These are phyloP conservation scores for Cicer yamashitae DNA, from an alignment of 306 rosid genomes.

Conservation along the genomic window DNA sequence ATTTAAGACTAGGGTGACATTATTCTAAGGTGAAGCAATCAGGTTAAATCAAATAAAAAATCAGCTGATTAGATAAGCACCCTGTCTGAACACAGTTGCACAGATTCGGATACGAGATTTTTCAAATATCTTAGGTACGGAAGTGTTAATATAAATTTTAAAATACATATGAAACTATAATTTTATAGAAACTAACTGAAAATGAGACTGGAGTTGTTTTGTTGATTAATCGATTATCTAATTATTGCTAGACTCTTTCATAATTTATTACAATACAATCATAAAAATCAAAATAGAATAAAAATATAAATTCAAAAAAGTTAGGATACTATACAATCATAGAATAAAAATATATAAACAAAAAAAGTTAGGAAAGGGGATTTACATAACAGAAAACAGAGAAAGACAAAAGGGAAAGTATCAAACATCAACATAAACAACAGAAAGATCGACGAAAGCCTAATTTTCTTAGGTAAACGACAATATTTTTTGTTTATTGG, in stretches of 20 bases:
- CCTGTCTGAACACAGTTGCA: background rate
- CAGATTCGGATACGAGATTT: background rate
- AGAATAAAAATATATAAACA: background rate
- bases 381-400: background rate
- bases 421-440: background rate
- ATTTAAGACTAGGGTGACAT: slow-evolving; percentile 17
- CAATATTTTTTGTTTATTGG: background rate
- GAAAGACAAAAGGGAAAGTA: background rate
- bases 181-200: slow-evolving; percentile 4
- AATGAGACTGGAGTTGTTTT: background rate
- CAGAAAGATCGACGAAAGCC: background rate
- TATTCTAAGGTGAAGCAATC: background rate
- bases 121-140: background rate
- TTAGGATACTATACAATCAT: too few relatives aligned
- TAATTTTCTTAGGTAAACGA: too few relatives aligned
- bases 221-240: background rate
- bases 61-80: slow-evolving; percentile 12
- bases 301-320: background rate
- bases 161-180: background rate
- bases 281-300: background rate
- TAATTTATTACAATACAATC: too few relatives aligned
- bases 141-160: background rate
- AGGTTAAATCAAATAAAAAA: slow-evolving; percentile 23
- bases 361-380: background rate
- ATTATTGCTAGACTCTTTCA: background rate